Evolutionary conservation across 208 protist species (phyloP).

Genomic region (Crithidia thermophila): DNA sequence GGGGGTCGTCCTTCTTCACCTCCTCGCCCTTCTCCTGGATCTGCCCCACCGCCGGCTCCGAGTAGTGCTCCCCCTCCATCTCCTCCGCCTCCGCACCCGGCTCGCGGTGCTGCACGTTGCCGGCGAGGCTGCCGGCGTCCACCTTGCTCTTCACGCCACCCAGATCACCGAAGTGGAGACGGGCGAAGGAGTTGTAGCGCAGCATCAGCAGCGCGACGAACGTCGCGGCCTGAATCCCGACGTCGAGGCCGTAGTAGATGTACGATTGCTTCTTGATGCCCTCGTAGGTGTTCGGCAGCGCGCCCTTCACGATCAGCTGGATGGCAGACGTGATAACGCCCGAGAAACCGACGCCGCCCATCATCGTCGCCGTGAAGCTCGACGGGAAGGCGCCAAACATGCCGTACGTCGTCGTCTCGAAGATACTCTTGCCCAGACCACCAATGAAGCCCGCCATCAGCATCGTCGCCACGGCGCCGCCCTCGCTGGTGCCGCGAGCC

Average conservation of each 20-base stretch:
- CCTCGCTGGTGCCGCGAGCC: conserved; percentile 34
- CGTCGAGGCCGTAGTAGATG: conserved; percentile 63
- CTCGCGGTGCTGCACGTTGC: background rate
- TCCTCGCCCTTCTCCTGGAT: background rate
- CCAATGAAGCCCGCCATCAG: conserved; percentile 39
- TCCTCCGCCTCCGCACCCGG: background rate
- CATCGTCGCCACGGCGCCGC: conserved; percentile 49
- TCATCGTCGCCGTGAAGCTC: conserved; percentile 59
- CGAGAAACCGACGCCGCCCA: conserved; percentile 60
- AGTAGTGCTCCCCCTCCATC: background rate
- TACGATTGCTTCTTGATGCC: conserved; percentile 41
- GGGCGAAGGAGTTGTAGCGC: conserved; percentile 50
- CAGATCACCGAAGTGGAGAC: conserved; percentile 35
- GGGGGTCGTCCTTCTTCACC: background rate
- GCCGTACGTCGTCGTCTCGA: conserved; percentile 77
- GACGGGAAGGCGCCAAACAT: conserved; percentile 62
- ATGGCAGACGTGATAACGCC: conserved; percentile 50
- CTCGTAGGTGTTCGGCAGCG: conserved; percentile 40
- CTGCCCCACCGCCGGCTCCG: conserved; percentile 13
- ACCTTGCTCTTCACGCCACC: conserved; percentile 23
- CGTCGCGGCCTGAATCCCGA: conserved; percentile 39
- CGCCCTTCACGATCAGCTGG: conserved; percentile 60
- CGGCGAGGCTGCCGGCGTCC: conserved; percentile 16
- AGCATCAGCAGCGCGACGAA: conserved; percentile 46
- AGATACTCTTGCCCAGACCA: conserved; percentile 64